A percentile compares a stretch with the other conserved stretches of the same genome.
Conservation (phyloP, 768 basidiomycete species). For the Lentinula boryana region DNA sequence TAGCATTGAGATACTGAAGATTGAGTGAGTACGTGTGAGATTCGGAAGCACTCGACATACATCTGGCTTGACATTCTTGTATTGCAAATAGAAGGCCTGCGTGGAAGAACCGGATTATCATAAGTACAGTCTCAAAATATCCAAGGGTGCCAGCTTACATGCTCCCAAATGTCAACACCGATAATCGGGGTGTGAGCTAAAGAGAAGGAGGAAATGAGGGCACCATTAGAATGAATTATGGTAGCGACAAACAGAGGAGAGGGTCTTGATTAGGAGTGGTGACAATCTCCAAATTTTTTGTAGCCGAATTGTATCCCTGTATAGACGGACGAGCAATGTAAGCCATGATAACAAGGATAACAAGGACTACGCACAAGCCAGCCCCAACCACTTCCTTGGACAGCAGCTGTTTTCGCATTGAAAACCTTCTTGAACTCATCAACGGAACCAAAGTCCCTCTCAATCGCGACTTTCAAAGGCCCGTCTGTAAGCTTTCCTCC, state of each 20-base stretch:
- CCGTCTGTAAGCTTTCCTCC: constrained; percentile 65
- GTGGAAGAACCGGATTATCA: constrained; percentile 9
- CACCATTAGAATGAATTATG: not conserved
- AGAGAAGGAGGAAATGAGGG: not conserved
- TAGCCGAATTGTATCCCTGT: constrained; percentile 63
- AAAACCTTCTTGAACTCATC: constrained; percentile 83
- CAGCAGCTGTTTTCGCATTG: constrained; percentile 82
- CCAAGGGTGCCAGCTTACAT: no score
- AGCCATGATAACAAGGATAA: not conserved
- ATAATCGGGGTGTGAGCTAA: constrained; percentile 84
- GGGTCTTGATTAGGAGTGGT: constrained; percentile 98
- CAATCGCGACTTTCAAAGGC: constrained; percentile 68
- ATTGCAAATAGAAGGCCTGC: constrained; percentile 76
- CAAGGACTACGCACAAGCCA: constrained; percentile 65
- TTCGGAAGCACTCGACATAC: constrained; percentile 41
- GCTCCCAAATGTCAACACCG: constrained; percentile 38
- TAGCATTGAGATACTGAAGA: constrained; percentile 81
- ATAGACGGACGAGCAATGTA: not conserved
- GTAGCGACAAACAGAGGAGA: constrained; percentile 34
- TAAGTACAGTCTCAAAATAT: constrained; percentile 7
- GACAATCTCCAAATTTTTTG: constrained; percentile 78
- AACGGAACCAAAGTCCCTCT: constrained; percentile 80
- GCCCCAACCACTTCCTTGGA: constrained; percentile 98
- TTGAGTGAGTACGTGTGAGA: not conserved
- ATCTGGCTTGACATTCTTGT: constrained; percentile 90